A percentile compares a stretch with the other conserved stretches of the same genome.
Conservation (phyloP, 768 basidiomycete genomes). For the Lactarius psammicola region DNA sequence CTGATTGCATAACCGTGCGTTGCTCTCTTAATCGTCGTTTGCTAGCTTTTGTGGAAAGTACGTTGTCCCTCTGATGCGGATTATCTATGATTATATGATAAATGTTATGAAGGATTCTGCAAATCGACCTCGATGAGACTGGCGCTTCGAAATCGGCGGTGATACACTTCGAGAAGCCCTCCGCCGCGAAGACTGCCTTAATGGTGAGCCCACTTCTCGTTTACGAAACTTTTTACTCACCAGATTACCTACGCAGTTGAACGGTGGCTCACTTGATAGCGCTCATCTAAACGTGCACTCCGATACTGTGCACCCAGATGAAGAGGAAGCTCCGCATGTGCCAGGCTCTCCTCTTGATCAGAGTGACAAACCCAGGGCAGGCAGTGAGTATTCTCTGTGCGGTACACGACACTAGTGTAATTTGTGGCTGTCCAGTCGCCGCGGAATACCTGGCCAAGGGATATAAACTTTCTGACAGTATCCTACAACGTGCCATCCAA, state of each 20-base stretch:
- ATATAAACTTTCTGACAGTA: conserved; percentile 73
- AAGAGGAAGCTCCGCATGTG: conserved; percentile 43
- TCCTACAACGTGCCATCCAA: conserved; percentile 78
- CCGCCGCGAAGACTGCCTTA: conserved; percentile 81
- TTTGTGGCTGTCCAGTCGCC: conserved; percentile 51
- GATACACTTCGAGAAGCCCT: conserved; percentile 80
- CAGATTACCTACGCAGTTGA: conserved; percentile 44
- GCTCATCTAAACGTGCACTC: conserved; percentile 67
- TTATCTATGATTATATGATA: conserved; percentile 13
- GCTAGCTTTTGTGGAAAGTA: conserved; percentile 85
- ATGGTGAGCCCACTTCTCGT: conserved; percentile 49
- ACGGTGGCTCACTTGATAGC: conserved; percentile 77
- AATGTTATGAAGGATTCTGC: conserved; percentile 51
- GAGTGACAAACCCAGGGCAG: conserved; percentile 88
- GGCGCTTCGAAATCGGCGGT: conserved; percentile 52
- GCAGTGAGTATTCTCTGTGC: conserved; percentile 49
- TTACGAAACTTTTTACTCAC: not conserved
- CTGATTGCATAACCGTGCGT: conserved; percentile 6
- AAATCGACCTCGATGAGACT: conserved; percentile 55
- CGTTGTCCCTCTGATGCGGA: conserved; percentile 29
- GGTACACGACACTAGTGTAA: not conserved
- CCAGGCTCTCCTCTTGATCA: conserved; percentile 58
- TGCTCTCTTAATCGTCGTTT: not conserved
- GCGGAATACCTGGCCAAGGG: conserved; percentile 94
- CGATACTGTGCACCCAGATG: conserved; percentile 57